These are phyloP conservation scores for Eucalyptus tenuipes DNA, from an alignment of 345 rosid genomes.

Conservation along the genomic window DNA sequence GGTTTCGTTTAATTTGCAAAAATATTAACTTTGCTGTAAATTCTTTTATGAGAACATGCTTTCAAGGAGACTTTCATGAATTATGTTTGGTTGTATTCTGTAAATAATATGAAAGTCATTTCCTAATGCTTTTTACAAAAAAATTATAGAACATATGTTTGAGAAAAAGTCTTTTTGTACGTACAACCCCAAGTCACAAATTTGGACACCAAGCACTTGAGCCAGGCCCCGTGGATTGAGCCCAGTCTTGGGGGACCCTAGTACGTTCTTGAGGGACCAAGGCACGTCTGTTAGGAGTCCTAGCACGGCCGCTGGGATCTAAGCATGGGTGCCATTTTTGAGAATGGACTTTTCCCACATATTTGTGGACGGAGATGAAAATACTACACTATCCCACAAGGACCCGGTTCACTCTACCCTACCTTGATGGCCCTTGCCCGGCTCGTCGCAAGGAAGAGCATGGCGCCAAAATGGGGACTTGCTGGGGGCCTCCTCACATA, in stretches of 20 bases:
- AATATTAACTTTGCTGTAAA: background rate
- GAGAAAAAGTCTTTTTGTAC: background rate
- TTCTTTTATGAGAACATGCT: background rate
- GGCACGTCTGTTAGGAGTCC: background rate
- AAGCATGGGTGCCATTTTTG: background rate
- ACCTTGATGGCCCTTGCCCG: background rate
- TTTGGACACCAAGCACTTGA: background rate
- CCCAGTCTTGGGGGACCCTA: background rate
- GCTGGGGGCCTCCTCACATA: accelerated
- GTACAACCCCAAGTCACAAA: background rate
- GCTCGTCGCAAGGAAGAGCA: background rate
- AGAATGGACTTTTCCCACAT: background rate
- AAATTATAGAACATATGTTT: background rate
- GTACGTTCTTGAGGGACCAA: background rate
- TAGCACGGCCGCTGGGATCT: background rate
- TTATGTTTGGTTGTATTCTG: background rate
- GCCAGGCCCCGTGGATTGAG: background rate
- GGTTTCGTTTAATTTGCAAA: background rate
- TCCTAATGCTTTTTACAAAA: background rate
- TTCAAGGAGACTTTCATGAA: background rate
- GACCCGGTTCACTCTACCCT: background rate
- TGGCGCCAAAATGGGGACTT: background rate
- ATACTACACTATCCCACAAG: accelerated
- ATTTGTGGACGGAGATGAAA: background rate
- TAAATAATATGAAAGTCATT: background rate